A percentile compares a stretch with the other conserved stretches of the same genome.
Evolutionary conservation across 2,329 filamentous ascomycete genomes (phyloP).

Genomic region (Fusarium newnesense): DNA sequence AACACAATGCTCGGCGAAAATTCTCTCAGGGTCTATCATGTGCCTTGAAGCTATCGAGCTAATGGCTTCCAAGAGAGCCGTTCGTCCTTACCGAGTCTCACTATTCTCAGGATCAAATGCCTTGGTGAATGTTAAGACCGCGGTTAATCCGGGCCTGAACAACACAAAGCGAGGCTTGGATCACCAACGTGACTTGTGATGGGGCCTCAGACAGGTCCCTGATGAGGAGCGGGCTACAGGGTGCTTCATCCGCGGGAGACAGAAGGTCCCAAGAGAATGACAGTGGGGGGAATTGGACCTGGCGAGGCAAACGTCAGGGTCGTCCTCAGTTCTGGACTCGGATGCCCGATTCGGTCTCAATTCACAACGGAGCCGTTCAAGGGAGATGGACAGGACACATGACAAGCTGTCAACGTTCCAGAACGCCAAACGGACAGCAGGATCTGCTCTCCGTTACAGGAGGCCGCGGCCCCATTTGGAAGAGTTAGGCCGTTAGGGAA

Average conservation of each 20-base stretch:
- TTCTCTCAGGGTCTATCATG: constrained; percentile 33
- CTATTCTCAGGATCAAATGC: constrained; percentile 13
- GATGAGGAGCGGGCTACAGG: constrained; percentile 40
- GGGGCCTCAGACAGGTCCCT: constrained; percentile 38
- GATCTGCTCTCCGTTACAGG: constrained; percentile 10
- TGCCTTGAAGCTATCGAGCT: constrained; percentile 23
- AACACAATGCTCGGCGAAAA: constrained; percentile 8
- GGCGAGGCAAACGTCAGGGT: constrained; percentile 15
- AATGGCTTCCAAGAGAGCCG: constrained; percentile 20
- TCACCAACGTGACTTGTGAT: constrained; percentile 41
- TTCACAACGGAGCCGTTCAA: constrained; percentile 35
- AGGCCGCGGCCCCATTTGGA: constrained; percentile 18
- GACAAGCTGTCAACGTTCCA: constrained; percentile 39
- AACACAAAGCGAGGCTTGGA: constrained; percentile 38
- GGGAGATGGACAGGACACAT: constrained; percentile 25
- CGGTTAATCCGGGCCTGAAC: constrained; percentile 37
- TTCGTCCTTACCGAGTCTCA: constrained; percentile 21
- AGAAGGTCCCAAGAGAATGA: constrained; percentile 29
- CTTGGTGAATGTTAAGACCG: constrained; percentile 33
- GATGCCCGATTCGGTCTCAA: constrained; percentile 30
- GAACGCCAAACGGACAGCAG: constrained; percentile 35
- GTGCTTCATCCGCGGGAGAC: constrained; percentile 39
- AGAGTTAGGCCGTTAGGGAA: constrained; percentile 8
- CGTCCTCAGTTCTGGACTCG: constrained; percentile 34
- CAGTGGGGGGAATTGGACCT: constrained; percentile 23